Conservation (phyloP, 257 asterid genomes). For the Anisodus tanguticus region DNA sequence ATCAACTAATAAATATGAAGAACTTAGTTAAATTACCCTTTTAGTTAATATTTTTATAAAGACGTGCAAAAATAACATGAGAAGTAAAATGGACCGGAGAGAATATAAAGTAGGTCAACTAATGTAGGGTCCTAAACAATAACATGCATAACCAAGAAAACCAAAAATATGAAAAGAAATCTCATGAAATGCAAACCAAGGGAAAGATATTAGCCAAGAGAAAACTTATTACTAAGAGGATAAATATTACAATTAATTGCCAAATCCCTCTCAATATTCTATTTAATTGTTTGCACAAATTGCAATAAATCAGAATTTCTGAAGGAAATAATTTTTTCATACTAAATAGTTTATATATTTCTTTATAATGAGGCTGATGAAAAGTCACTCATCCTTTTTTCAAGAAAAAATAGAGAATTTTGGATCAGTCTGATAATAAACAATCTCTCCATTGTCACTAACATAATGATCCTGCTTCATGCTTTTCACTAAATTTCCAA, state of each 20-base stretch:
- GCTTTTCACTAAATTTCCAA: constrained; percentile 56
- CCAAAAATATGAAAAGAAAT: too few relatives aligned
- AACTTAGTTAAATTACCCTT: too few relatives aligned
- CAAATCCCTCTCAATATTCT: neutral
- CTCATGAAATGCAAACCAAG: too few relatives aligned
- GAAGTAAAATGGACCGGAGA: too few relatives aligned
- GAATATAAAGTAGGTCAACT: too few relatives aligned
- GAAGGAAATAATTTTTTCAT: neutral
- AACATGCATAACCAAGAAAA: too few relatives aligned
- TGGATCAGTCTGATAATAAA: constrained; percentile 69
- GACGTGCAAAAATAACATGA: too few relatives aligned
- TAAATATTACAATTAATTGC: neutral
- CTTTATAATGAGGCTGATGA: neutral
- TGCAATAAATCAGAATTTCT: neutral
- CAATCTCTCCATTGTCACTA: constrained; percentile 75
- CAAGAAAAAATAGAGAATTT: neutral
- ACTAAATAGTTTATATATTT: neutral
- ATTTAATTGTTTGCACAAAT: neutral
- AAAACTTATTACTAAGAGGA: too few relatives aligned
- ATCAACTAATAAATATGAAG: too few relatives aligned
- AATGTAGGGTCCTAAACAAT: too few relatives aligned
- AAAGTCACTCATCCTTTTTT: neutral
- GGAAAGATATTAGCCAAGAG: too few relatives aligned
- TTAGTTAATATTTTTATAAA: too few relatives aligned
- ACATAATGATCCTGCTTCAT: constrained; percentile 70